These are phyloP conservation scores for Talaromyces adpressus DNA, from an alignment of 495 filamentous ascomycete species.

Conservation along the genomic window DNA sequence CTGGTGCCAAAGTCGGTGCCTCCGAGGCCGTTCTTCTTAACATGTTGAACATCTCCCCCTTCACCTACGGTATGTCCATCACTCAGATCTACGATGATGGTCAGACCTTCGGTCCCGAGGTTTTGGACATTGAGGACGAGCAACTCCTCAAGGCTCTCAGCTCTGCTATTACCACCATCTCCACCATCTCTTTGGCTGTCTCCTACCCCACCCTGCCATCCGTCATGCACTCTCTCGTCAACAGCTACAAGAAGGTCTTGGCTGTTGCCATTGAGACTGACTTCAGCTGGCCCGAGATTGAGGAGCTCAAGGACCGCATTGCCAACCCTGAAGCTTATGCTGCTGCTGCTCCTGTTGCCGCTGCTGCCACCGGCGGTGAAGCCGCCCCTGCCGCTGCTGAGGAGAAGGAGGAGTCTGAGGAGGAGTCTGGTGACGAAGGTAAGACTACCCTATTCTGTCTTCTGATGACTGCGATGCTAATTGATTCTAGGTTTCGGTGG, in stretches of 20 bases:
- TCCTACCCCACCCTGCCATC: conserved; percentile 97
- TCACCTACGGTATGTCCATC: conserved; percentile 99
- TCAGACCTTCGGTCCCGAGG: conserved; percentile 73
- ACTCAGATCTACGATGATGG: conserved; percentile 93
- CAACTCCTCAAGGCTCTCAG: conserved; percentile 83
- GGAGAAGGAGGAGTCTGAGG: conserved; percentile 47
- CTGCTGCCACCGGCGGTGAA: conserved; percentile 37
- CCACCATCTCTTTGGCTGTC: conserved; percentile 80
- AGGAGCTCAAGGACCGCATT: conserved; percentile 96
- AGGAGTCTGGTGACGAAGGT: conserved; percentile 42
- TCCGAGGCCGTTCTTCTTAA: conserved; percentile 98
- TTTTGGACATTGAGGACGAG: conserved; percentile 89
- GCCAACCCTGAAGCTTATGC: conserved; percentile 96
- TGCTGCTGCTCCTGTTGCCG: conserved; percentile 63
- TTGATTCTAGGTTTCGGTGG: conserved; percentile 41
- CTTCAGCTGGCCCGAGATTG: conserved; percentile 91
- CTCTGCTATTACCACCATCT: conserved; percentile 77
- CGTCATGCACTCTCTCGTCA: conserved; percentile 89
- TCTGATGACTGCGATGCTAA: conserved; percentile 10
- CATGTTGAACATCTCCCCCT: conserved; percentile 99
- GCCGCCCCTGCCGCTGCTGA: conserved; percentile 46
- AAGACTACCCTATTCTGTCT: neutral
- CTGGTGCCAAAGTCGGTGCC: conserved; percentile 87
- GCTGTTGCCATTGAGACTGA: conserved; percentile 87
- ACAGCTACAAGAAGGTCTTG: conserved; percentile 95